phyloP scores from a whole-genome alignment of 495 filamentous ascomycete genomes.

The Podospora pseudopauciseta region DNA sequence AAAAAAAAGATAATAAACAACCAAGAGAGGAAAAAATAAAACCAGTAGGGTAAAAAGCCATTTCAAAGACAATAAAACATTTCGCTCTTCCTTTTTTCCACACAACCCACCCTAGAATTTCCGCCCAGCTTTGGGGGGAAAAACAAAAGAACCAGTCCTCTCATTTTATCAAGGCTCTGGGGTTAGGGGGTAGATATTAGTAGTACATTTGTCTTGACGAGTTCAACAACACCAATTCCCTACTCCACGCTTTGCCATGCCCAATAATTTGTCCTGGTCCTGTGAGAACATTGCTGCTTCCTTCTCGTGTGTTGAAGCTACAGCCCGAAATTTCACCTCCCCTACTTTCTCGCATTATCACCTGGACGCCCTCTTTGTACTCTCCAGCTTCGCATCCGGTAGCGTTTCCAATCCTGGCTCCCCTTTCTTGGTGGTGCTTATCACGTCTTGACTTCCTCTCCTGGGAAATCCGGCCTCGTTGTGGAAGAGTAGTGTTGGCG shows the following conservation, averaged over 20 bases:
- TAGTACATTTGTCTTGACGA: background rate
- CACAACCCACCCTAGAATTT: background rate
- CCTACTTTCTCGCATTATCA: slow-evolving; percentile 6
- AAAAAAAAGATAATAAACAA: slow-evolving; percentile 13
- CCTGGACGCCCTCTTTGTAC: slow-evolving; percentile 20
- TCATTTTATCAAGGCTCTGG: background rate
- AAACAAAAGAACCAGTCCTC: no score
- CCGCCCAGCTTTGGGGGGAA: background rate
- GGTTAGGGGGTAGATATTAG: background rate
- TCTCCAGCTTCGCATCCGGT: slow-evolving; percentile 35
- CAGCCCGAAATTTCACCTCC: background rate
- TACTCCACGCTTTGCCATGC: background rate
- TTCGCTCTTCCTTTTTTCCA: background rate
- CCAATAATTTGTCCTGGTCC: background rate
- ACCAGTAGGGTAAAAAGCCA: background rate
- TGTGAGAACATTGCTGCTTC: background rate
- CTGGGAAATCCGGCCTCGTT: slow-evolving; percentile 36
- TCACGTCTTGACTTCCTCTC: slow-evolving; percentile 40
- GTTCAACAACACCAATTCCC: background rate
- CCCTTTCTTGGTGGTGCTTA: slow-evolving; percentile 24
- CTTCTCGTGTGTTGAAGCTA: background rate
- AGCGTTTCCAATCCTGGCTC: slow-evolving; percentile 37
- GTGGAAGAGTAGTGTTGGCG: slow-evolving; percentile 48
- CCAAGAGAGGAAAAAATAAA: background rate
- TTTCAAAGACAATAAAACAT: background rate